Percentiles rank a stretch among this genome's conserved stretches.
Conservation (phyloP, 83 land plant species). For the Larix sibirica region DNA sequence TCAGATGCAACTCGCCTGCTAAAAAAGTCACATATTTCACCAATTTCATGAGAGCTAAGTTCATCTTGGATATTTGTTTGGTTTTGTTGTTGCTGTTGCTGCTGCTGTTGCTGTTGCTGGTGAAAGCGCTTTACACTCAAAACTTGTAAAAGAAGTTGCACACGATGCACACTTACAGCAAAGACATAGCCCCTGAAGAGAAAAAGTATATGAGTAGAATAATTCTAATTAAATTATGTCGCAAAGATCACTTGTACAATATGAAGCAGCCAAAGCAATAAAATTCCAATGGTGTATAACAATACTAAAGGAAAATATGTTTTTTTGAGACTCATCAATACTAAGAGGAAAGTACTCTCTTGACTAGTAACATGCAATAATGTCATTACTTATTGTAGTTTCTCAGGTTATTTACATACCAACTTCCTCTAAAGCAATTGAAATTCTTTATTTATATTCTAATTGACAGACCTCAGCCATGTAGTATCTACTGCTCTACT, state of each 20-base stretch:
- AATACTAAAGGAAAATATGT: not conserved
- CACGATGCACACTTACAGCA: constrained; percentile 98
- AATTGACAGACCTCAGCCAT: not conserved
- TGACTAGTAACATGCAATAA: no score
- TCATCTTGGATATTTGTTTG: constrained; percentile 65
- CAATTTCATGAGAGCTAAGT: constrained; percentile 67
- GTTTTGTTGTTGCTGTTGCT: constrained; percentile 61
- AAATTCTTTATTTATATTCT: not conserved
- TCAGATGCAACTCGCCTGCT: constrained; percentile 97
- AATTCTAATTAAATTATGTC: not conserved
- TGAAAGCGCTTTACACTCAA: constrained; percentile 92
- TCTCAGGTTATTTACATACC: no score
- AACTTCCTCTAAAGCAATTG: not conserved
- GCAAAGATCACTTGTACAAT: not conserved
- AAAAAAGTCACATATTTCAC: constrained; percentile 96
- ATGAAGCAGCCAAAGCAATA: not conserved
- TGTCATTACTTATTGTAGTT: no score
- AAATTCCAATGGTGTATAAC: not conserved
- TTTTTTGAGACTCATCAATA: not conserved
- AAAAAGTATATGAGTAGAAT: not conserved
- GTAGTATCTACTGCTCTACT: not conserved
- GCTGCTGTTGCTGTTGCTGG: constrained; percentile 40
- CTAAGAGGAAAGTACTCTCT: not conserved
- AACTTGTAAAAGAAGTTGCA: constrained; percentile 96
- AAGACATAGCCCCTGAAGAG: constrained; percentile 90